A percentile compares a stretch with the other conserved stretches of the same genome.
Evolutionary conservation across 495 filamentous ascomycete species (phyloP).

Genomic region (Penicillium cataractarum): DNA sequence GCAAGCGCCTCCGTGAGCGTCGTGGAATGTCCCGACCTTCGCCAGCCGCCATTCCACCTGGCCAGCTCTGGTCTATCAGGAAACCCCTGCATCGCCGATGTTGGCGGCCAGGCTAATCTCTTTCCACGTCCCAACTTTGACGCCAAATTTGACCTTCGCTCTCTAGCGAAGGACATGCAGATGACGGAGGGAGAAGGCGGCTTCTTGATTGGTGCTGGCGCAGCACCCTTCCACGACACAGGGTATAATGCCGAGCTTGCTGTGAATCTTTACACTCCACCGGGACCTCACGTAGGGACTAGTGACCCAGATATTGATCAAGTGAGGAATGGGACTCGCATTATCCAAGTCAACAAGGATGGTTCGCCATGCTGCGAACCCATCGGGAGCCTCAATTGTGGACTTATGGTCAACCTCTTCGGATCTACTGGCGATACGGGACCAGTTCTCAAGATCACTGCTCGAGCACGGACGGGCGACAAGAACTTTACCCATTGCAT

Average conservation of each 20-base stretch:
- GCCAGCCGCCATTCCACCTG: conserved; percentile 39
- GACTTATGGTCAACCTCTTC: conserved; percentile 45
- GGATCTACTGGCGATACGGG: conserved; percentile 36
- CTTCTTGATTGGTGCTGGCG: conserved; percentile 39
- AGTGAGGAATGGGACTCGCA: conserved; percentile 21
- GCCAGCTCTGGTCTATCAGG: conserved; percentile 41
- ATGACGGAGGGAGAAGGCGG: conserved; percentile 29
- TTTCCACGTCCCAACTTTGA: conserved; percentile 36
- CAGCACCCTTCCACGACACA: conserved; percentile 45
- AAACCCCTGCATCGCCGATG: conserved; percentile 39
- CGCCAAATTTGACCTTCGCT: conserved; percentile 34
- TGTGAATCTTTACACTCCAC: conserved; percentile 37
- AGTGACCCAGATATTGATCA: conserved; percentile 18
- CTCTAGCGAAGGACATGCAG: conserved; percentile 36
- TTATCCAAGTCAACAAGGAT: conserved; percentile 17
- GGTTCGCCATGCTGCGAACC: conserved; percentile 12
- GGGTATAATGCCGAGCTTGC: conserved; percentile 44
- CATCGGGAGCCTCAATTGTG: conserved; percentile 32
- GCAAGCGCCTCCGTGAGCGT: conserved; percentile 24
- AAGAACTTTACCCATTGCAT: conserved; percentile 40
- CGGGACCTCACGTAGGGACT: conserved; percentile 16
- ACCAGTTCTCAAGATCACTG: conserved; percentile 37
- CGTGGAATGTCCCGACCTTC: conserved; percentile 40
- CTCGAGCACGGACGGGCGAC: conserved; percentile 29
- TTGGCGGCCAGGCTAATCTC: conserved; percentile 42